phyloP scores from a whole-genome alignment of 192 early-diverging fungal genomes.

The Linnemannia elongata region DNA sequence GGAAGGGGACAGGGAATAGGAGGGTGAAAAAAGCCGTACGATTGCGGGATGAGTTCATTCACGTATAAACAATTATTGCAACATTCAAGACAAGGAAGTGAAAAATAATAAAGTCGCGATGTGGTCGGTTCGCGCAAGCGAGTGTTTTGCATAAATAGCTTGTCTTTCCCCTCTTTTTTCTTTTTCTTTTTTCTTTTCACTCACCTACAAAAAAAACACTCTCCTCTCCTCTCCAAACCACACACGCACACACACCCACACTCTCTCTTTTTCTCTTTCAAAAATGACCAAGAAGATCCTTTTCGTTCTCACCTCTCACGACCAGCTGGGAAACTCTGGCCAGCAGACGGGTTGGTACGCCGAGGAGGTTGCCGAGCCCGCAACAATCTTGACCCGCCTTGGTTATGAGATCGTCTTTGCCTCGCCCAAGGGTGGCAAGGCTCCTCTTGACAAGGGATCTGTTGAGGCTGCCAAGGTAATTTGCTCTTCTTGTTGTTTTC shows the following conservation, averaged over 20 bases:
- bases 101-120: neutral
- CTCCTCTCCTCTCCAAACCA: neutral
- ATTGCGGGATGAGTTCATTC: neutral
- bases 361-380: slow-evolving; percentile 69
- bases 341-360: slow-evolving; percentile 57
- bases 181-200: neutral
- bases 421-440: slow-evolving; percentile 68
- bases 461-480: slow-evolving; percentile 60
- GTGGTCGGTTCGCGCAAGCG: neutral
- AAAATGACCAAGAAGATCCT: slow-evolving; percentile 41
- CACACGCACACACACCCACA: neutral
- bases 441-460: slow-evolving; percentile 64
- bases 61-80: neutral
- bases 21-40: neutral
- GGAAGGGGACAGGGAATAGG: too few relatives aligned
- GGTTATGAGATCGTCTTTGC: slow-evolving; percentile 68
- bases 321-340: slow-evolving; percentile 34
- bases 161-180: neutral
- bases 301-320: slow-evolving; percentile 45
- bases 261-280: neutral
- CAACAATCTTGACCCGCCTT: slow-evolving; percentile 51
- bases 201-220: neutral
- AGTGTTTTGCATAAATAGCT: slow-evolving; percentile 3
- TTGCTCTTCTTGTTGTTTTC: neutral
- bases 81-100: neutral